These are phyloP conservation scores for Eucalyptus regnans DNA, from an alignment of 345 rosid genomes.

Conservation along the genomic window DNA sequence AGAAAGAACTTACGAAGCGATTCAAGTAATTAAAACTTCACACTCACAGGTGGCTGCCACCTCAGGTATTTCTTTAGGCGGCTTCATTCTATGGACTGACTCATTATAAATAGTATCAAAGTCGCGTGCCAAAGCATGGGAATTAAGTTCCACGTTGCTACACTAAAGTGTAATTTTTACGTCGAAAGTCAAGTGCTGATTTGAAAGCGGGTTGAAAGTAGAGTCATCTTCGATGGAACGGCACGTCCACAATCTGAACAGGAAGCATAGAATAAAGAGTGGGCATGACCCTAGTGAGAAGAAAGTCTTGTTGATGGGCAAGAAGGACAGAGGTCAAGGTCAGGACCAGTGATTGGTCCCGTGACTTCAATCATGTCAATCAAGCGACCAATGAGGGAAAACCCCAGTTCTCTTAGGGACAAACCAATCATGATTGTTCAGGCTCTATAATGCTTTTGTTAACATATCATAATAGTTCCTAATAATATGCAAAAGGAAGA, in stretches of 20 bases:
- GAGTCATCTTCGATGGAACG: background rate
- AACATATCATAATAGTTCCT: background rate
- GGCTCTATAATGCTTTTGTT: background rate
- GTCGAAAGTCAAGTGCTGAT: background rate
- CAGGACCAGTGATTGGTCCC: background rate
- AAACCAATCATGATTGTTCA: background rate
- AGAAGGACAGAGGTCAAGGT: background rate
- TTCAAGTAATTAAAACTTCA: no score
- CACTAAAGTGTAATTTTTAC: background rate
- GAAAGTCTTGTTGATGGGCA: background rate
- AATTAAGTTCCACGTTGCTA: background rate
- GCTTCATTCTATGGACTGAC: no score
- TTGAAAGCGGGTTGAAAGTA: background rate
- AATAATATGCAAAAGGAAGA: background rate
- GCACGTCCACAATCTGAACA: background rate
- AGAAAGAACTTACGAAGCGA: no score
- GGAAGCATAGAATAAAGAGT: background rate
- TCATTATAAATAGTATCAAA: background rate
- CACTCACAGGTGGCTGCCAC: no score
- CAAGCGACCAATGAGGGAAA: background rate
- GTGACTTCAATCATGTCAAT: background rate
- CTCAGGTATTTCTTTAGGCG: no score
- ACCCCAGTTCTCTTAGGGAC: background rate
- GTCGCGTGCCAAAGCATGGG: background rate
- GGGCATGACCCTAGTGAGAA: background rate